phyloP scores from a whole-genome alignment of 1,284 basidiomycete species.

The Phellinidium pouzarii region DNA sequence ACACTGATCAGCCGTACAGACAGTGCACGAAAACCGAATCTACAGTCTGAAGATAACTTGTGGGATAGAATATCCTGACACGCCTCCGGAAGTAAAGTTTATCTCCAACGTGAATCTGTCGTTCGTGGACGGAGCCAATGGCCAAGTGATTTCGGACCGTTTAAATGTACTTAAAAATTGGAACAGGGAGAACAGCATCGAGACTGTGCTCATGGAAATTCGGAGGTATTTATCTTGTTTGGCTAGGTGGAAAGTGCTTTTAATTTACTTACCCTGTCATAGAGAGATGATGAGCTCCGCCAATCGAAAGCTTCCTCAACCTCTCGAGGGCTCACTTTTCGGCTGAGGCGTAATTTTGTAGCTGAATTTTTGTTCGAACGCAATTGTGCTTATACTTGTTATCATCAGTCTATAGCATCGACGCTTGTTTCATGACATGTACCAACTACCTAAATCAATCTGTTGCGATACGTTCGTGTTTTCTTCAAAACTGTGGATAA shows the following conservation, averaged over 20 bases:
- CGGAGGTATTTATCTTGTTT: slow-evolving; percentile 53
- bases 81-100: slow-evolving; percentile 77
- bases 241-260: neutral
- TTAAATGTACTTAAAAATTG: slow-evolving; percentile 69
- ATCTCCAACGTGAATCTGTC: slow-evolving; percentile 92
- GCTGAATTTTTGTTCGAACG: neutral
- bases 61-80: slow-evolving; percentile 77
- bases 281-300: slow-evolving; percentile 92
- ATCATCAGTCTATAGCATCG: slow-evolving; percentile 4
- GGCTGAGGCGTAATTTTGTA: slow-evolving; percentile 23
- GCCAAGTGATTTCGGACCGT: slow-evolving; percentile 70
- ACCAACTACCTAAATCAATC: neutral
- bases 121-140: slow-evolving; percentile 72
- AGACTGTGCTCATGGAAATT: slow-evolving; percentile 87
- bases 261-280: neutral
- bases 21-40: slow-evolving; percentile 97
- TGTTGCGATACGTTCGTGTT: neutral
- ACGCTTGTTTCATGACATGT: neutral
- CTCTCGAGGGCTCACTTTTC: slow-evolving; percentile 79
- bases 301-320: slow-evolving; percentile 94
- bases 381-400: slow-evolving; percentile 7
- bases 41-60: slow-evolving; percentile 93
- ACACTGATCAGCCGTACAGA: slow-evolving; percentile 39
- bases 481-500: too few species aligned
- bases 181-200: slow-evolving; percentile 72